Percentiles rank a stretch among this genome's conserved stretches.
Conservation (phyloP, 805 yeast species). For the Priceomyces haplophilus region DNA sequence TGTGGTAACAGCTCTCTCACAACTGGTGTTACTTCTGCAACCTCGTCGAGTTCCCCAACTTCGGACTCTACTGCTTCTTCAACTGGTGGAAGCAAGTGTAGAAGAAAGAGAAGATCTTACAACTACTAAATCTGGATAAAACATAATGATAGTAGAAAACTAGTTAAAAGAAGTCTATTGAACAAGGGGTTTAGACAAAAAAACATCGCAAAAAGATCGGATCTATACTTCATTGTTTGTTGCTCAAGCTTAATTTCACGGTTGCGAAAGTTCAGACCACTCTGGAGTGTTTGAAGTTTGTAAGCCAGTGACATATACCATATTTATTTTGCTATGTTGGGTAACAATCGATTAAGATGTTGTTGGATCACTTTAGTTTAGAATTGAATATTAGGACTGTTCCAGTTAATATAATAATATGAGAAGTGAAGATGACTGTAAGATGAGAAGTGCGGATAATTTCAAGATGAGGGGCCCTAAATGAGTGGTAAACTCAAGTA, state of each 20-base stretch:
- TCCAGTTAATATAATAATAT: too few relatives aligned
- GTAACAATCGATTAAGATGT: too few relatives aligned
- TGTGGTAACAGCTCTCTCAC: slow-evolving; percentile 26
- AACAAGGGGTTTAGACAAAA: background rate
- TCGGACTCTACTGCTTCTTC: slow-evolving; percentile 12
- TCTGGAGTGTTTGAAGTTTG: background rate
- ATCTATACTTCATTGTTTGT: background rate
- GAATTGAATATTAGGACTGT: too few relatives aligned
- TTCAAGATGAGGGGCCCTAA: too few relatives aligned
- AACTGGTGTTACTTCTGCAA: slow-evolving; percentile 18
- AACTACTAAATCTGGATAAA: slow-evolving; percentile 9
- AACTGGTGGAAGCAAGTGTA: slow-evolving; percentile 11
- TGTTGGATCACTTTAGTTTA: too few relatives aligned
- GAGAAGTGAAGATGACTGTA: too few relatives aligned
- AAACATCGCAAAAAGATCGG: background rate
- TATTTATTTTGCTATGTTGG: background rate
- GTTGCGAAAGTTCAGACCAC: background rate
- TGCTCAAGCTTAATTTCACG: background rate
- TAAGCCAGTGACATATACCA: background rate
- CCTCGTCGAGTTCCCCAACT: slow-evolving; percentile 12
- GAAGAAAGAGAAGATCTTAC: slow-evolving; percentile 26
- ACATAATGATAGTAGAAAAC: background rate
- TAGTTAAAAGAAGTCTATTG: background rate
- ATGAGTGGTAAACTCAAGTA: too few relatives aligned
- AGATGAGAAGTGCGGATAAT: too few relatives aligned